A percentile compares a stretch with the other conserved stretches of the same genome.
Conservation (phyloP, 2,329 filamentous ascomycete species). For the Phaeosphaeriaceae sp. region DNA sequence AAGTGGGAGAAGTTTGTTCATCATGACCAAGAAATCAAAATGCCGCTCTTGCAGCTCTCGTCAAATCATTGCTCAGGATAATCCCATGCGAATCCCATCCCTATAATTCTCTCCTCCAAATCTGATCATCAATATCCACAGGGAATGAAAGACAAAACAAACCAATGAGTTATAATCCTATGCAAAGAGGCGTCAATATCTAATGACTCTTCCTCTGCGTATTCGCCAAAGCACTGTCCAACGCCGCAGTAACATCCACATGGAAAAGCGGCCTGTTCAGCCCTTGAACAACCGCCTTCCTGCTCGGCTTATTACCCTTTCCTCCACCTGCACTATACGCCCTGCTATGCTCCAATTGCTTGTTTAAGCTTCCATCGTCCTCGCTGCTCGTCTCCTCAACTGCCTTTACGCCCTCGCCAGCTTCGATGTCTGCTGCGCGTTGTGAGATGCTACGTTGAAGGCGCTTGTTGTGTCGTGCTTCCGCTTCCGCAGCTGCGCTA, state of each 20-base stretch:
- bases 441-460: slow-evolving; percentile 22
- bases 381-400: slow-evolving; percentile 24
- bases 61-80: neutral
- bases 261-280: slow-evolving; percentile 95
- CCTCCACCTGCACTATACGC: slow-evolving; percentile 36
- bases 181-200: neutral
- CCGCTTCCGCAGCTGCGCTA: slow-evolving; percentile 76
- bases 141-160: neutral
- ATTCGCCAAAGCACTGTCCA: slow-evolving; percentile 88
- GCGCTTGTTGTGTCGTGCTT: slow-evolving; percentile 67
- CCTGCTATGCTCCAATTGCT: slow-evolving; percentile 40
- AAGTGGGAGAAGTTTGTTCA: too few species aligned
- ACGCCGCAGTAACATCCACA: slow-evolving; percentile 87
- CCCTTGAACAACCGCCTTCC: slow-evolving; percentile 74
- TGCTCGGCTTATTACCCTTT: slow-evolving; percentile 36
- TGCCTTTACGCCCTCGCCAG: slow-evolving; percentile 24
- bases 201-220: slow-evolving; percentile 56
- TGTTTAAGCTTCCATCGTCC: slow-evolving; percentile 36
- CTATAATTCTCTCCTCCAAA: neutral
- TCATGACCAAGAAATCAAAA: neutral
- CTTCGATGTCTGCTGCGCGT: slow-evolving; percentile 57
- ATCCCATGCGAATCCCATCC: neutral
- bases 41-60: neutral
- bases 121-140: neutral
- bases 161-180: neutral